Evolutionary conservation across 345 rosid species (phyloP), one percentile per base, ranked within the genome.

Genomic region (Eucalyptus marginata): DNA sequence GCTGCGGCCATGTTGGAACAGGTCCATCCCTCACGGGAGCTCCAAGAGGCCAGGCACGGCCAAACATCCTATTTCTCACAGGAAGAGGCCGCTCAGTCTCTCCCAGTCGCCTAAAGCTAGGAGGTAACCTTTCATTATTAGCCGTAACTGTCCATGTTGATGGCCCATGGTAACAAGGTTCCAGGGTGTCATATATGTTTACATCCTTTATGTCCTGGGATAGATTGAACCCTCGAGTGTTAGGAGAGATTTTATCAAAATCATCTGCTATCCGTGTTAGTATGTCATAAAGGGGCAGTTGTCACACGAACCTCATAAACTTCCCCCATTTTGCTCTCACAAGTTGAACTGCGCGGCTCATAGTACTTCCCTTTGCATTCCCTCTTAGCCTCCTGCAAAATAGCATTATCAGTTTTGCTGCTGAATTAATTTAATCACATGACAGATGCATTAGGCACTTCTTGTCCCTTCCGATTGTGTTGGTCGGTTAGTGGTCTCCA

Each of bases 131-230:
- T 36, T 88, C 90, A 43, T 87, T 66, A 31, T 49, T 90, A 80
- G 86, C 89, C 62, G 91, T 80, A 47, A n/a, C 88, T 87, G 89
- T 90, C 90, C 29, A 58, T 43, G 87, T 31, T 12, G 86, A 71
- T 16, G 90, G 51, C 17, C 87, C 93, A 58, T 96, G 93, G 89
- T 93, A 95, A 91, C 99, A 96, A 7, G 99, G 99, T 91, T 97
- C 99, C 27, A 97, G 93, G 89, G 95, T 95, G 93, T 97, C 89
- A 40, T 96, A 97, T 27, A 93, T 66, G 92, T 97, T 97, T 80
- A 97, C 88, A 86, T 86, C 95, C 3, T 33, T 58, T 86, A 95
- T 33, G 9, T 87, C 93, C 98, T 96, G 95, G 76, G 81, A 90
- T 87, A 62, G 36, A 76, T 47, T 56, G 89, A 86, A 64, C 31